Base-by-base conservation (phyloP, 805 yeast species). In the Cephaloascus fragrans region DNA sequence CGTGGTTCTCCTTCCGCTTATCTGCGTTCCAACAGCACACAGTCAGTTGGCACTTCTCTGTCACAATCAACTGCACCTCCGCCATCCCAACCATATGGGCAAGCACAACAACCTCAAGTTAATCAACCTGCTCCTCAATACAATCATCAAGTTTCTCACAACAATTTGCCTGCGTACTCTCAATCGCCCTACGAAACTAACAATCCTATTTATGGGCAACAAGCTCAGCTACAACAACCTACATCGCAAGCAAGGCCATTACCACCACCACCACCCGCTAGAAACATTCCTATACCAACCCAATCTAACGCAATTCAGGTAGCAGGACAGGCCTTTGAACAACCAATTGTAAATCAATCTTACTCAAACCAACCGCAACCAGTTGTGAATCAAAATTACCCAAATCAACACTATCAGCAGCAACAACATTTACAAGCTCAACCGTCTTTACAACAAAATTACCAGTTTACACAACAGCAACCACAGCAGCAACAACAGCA, bases 1-100 rank as follows among this genome's bases (percentile, higher is more conserved):
- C 26, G 37, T 6, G 44, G 47, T 3, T 51, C 45, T 29, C 38
- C 46, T 9, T 37, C 47, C 4, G 44, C 41, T 20, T 32, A 36
- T 26, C 43, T n/a, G n/a, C n/a, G n/a, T n/a, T n/a, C n/a, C n/a
- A n/a, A n/a, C n/a, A n/a, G n/a, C n/a, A 23, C 10, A 23, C 28
- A 6, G 12, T 23, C 6, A 6, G 28, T 23, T 23, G 28, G 12
- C 6, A 12, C 28, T 23, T 6, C 28, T 23, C 10, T 12, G 12
- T 23, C 28, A 8, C 28, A 23, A 12, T 8, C 6, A 8, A 23
- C 10, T 23, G 28, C 12, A 12, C 28, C 43, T 42, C 39, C 37
- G 19, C 43, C 43, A 36, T 40, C 42, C 29, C 44, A 36, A 35
- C 38, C 20, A 17, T 29, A 26, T 18, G 39, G 29, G 29, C 29